Conservation (phyloP, 148 eudicot species). For the Polygonum aviculare region DNA sequence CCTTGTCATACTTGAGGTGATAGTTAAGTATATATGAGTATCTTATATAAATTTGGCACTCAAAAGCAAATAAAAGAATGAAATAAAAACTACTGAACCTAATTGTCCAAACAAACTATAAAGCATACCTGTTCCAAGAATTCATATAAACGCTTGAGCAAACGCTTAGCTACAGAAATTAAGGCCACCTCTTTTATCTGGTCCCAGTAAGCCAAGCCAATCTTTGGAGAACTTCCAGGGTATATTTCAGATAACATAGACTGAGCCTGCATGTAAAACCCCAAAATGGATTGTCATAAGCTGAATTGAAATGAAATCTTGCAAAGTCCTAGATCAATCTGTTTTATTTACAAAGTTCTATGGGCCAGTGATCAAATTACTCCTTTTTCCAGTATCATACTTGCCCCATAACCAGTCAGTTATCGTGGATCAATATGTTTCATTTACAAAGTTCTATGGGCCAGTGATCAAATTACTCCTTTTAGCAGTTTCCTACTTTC, state of each 20-base stretch:
- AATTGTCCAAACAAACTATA: constrained; percentile 8
- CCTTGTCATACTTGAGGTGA: not conserved
- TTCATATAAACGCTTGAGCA: constrained; percentile 73
- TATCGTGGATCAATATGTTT: not conserved
- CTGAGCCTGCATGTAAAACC: constrained; percentile 57
- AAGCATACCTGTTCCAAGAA: constrained; percentile 57
- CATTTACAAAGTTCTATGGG: not conserved
- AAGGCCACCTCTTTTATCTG: constrained; percentile 87
- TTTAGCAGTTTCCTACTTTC: not conserved
- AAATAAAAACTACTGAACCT: not conserved
- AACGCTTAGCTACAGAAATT: constrained; percentile 76
- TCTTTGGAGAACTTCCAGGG: constrained; percentile 87
- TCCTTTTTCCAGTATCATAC: not conserved
- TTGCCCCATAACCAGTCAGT: not conserved
- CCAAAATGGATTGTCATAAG: not conserved
- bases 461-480: not conserved
- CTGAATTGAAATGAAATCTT: not conserved
- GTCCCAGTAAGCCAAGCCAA: constrained; percentile 85
- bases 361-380: not conserved
- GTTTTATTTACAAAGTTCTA: not conserved
- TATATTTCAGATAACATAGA: constrained; percentile 89
- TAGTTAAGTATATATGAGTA: not conserved
- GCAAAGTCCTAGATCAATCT: not conserved
- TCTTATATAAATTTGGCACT: not conserved
- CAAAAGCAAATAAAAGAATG: not conserved